phyloP scores from a whole-genome alignment of 2,329 filamentous ascomycete genomes.

The Alternaria ethzedia region DNA sequence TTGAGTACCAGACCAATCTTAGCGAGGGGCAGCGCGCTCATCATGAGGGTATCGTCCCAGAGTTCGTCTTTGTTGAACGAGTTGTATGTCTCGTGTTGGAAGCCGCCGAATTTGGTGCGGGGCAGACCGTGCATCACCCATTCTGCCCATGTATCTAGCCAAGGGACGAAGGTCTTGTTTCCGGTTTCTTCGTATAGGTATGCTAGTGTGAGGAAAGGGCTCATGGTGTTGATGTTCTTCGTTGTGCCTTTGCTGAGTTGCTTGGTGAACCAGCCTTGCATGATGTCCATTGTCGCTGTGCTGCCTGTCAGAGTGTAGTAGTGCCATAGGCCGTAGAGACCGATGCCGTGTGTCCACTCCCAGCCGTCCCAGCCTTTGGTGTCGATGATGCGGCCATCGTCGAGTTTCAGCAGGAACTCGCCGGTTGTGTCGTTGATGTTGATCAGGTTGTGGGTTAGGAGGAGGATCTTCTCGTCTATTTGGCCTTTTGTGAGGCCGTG shows the following conservation, averaged over 20 bases:
- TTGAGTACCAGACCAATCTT: slow-evolving; percentile 77
- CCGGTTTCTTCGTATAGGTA: slow-evolving; percentile 78
- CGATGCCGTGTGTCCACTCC: slow-evolving; percentile 84
- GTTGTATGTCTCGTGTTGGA: slow-evolving; percentile 78
- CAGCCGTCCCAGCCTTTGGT: slow-evolving; percentile 85
- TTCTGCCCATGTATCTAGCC: slow-evolving; percentile 81
- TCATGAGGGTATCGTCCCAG: slow-evolving; percentile 89
- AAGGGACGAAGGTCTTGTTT: slow-evolving; percentile 73
- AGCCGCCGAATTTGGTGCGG: slow-evolving; percentile 72
- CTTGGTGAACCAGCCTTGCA: slow-evolving; percentile 74
- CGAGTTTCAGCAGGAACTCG: slow-evolving; percentile 72
- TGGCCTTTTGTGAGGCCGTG: slow-evolving; percentile 51
- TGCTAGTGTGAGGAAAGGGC: slow-evolving; percentile 75
- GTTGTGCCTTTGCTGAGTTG: slow-evolving; percentile 76
- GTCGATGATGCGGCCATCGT: slow-evolving; percentile 78
- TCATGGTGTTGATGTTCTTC: slow-evolving; percentile 89
- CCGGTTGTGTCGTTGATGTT: slow-evolving; percentile 79
- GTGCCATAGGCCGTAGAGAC: slow-evolving; percentile 81
- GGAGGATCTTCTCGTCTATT: slow-evolving; percentile 64
- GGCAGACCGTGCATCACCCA: slow-evolving; percentile 81
- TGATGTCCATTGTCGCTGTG: slow-evolving; percentile 65
- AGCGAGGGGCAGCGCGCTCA: slow-evolving; percentile 80
- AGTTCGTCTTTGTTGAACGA: slow-evolving; percentile 75
- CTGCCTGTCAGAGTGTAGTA: slow-evolving; percentile 77
- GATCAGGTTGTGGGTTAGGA: slow-evolving; percentile 75